Evolutionary conservation across 345 rosid species (phyloP).

Genomic region (Dovyalis caffra): DNA sequence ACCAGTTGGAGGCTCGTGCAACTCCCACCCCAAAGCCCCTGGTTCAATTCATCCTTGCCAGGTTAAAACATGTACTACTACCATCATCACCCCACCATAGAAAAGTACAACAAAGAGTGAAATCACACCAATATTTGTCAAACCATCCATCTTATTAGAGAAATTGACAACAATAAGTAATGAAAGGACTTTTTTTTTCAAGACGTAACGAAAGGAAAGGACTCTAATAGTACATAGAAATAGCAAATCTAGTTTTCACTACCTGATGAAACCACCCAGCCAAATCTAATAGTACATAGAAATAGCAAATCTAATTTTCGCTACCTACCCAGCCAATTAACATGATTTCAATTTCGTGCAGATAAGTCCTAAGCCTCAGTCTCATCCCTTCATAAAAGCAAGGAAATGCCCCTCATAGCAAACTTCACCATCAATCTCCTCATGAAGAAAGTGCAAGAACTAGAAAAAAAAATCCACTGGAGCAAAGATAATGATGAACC

Average conservation of each 20-base stretch:
- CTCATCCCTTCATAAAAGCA: not conserved
- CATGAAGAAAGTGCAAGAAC: not conserved
- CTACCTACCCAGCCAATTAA: constrained; percentile 10
- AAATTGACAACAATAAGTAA: not conserved
- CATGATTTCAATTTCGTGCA: constrained; percentile 4
- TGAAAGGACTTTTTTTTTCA: not conserved
- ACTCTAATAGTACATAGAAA: constrained; percentile 8
- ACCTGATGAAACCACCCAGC: constrained; percentile 10
- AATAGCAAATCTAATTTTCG: no score
- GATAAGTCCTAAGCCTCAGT: constrained; percentile 5
- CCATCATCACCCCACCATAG: no score
- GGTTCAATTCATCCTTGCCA: no score
- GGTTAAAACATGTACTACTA: no score
- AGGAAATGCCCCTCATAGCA: not conserved
- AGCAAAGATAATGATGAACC: not conserved
- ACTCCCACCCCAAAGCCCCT: no score
- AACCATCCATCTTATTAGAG: not conserved
- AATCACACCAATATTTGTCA: not conserved
- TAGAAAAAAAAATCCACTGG: not conserved
- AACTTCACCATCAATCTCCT: constrained; percentile 6
- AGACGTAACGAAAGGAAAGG: no score
- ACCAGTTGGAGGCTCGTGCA: no score
- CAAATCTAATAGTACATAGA: no score
- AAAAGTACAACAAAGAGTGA: not conserved
- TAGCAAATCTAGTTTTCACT: constrained; percentile 7